phyloP scores from a whole-genome alignment of 2,329 filamentous ascomycete genomes.

The Arachnomyces sp. region DNA sequence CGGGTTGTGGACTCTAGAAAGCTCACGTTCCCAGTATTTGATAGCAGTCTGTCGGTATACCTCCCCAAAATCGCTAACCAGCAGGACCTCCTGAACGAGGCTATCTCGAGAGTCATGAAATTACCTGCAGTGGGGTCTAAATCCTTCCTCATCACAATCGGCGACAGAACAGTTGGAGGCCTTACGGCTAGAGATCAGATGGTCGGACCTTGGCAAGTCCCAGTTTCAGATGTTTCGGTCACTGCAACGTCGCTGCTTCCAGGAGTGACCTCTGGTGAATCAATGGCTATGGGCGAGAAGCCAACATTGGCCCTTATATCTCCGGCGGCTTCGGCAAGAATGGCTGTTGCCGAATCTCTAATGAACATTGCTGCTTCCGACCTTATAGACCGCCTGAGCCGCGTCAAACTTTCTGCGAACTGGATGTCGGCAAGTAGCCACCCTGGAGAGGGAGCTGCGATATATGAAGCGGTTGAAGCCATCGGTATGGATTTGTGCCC shows the following conservation, averaged over 20 bases:
- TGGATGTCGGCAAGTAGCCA: conserved; percentile 99
- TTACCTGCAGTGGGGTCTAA: conserved; percentile 93
- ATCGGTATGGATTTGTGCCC: conserved; percentile 91
- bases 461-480: conserved; percentile 90
- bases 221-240: conserved; percentile 88
- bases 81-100: conserved; percentile 53
- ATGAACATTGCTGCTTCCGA: conserved; percentile 85
- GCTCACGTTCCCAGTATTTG: conserved; percentile 61
- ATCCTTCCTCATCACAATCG: conserved; percentile 94
- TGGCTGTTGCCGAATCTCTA: conserved; percentile 90
- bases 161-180: conserved; percentile 84
- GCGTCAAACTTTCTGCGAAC: conserved; percentile 86
- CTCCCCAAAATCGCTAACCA: conserved; percentile 49
- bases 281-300: conserved; percentile 97
- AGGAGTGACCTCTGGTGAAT: conserved; percentile 76
- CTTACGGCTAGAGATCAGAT: conserved; percentile 86
- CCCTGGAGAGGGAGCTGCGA: conserved; percentile 80
- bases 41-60: conserved; percentile 63
- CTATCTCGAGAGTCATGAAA: conserved; percentile 71
- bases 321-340: conserved; percentile 80
- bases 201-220: conserved; percentile 92
- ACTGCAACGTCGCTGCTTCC: conserved; percentile 72
- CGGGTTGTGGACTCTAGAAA: conserved; percentile 65
- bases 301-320: conserved; percentile 84
- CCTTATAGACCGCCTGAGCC: conserved; percentile 62